phyloP scores from a whole-genome alignment of 2,329 filamentous ascomycete species.

The Penicillium glabrum region DNA sequence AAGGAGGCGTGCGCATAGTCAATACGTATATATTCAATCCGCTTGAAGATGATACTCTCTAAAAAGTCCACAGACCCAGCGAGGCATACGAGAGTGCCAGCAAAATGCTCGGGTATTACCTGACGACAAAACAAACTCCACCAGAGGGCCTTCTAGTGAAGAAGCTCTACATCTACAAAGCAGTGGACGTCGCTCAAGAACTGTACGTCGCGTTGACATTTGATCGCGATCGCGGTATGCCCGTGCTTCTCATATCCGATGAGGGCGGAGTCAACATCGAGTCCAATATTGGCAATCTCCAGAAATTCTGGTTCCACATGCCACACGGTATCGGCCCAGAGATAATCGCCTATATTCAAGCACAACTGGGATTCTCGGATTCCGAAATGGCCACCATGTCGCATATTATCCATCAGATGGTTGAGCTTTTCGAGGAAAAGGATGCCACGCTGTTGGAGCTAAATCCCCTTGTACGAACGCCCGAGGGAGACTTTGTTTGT shows the following conservation, averaged over 20 bases:
- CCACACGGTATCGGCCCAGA: constrained; percentile 25
- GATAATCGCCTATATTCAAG: constrained; percentile 22
- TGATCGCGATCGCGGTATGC: constrained; percentile 44
- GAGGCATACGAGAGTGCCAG: constrained; percentile 28
- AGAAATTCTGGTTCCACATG: constrained; percentile 28
- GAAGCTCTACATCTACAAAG: constrained; percentile 41
- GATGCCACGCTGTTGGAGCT: constrained; percentile 52
- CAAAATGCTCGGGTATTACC: constrained; percentile 29
- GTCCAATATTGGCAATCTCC: constrained; percentile 24
- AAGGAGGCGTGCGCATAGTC: constrained; percentile 30
- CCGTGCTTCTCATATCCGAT: constrained; percentile 40
- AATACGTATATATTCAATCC: constrained; percentile 16
- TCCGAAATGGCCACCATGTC: constrained; percentile 24
- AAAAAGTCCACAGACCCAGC: constrained; percentile 13
- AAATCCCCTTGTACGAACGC: constrained; percentile 35
- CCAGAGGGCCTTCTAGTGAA: constrained; percentile 27
- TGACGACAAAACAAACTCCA: constrained; percentile 32
- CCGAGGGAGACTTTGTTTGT: constrained; percentile 33
- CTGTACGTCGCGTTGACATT: constrained; percentile 48
- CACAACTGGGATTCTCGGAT: constrained; percentile 25
- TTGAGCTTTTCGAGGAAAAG: constrained; percentile 42
- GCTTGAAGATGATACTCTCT: background rate
- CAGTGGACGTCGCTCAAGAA: constrained; percentile 27
- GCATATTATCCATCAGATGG: constrained; percentile 33
- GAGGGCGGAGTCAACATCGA: constrained; percentile 35